Evolutionary conservation across 2,329 filamentous ascomycete genomes (phyloP), one percentile per base, ranked within the genome.

Genomic region (Ophiognomonia clavigignenti-juglandacearum): DNA sequence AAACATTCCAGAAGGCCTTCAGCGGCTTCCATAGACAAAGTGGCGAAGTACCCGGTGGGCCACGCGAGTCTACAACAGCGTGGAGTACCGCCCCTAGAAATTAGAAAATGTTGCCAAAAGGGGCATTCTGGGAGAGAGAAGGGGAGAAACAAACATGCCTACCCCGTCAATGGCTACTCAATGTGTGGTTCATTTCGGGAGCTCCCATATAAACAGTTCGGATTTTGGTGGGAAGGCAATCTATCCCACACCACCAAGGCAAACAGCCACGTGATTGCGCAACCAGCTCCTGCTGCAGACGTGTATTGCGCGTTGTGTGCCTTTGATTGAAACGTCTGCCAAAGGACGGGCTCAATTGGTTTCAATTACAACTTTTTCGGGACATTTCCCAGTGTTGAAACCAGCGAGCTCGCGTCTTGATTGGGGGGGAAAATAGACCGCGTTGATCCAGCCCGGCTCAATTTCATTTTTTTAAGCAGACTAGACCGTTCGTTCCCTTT

Each of bases 1-100:
- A 41, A 23, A 36, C 31, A 41, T 42, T 47, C 44, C 29, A 47
- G 29, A 41, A 47, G 43, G 31, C 34, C 34, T 35, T 32, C 23
- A 31, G n/a, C n/a, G n/a, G 5, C n/a, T 13, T 14, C 9, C 4
- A 7, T 13, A 39, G 37, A 24, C 24, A 9, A n/a, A 20, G 37
- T 26, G 14, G 22, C 5, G 18, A 36, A 19, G 34, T 36, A 36
- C 34, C 34, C n/a, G n/a, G n/a, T n/a, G n/a, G n/a, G n/a, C n/a
- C n/a, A n/a, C n/a, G 14, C 14, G 16, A 16, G 14, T 16, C 11
- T 36, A 9, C 26, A 29, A 13, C 26, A 29, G 26, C 8, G 13
- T 29, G 26, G 26, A 7, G 7, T 13, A 29, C 26, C 13, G 26
- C 26, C 26, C 26, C 26, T 29, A 13, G n/a, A n/a, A n/a, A n/a